Conservation (phyloP, 2,329 filamentous ascomycete genomes). For the Diaporthe velutina region DNA sequence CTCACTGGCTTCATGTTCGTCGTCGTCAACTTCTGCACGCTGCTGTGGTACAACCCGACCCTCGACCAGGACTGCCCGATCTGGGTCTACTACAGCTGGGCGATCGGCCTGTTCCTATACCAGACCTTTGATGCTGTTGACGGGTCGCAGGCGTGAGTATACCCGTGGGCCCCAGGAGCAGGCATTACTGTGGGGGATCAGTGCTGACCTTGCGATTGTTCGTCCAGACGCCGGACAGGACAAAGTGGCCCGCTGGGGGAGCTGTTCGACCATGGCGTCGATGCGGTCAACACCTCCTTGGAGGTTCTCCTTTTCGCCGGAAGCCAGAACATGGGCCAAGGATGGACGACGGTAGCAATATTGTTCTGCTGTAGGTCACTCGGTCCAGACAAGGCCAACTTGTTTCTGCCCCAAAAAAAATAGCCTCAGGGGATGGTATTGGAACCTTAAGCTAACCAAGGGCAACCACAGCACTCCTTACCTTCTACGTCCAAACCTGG, state of each 20-base stretch:
- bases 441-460: slow-evolving; percentile 4
- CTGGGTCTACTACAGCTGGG: slow-evolving; percentile 97
- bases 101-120: slow-evolving; percentile 90
- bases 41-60: slow-evolving; percentile 96
- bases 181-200: not conserved
- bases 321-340: slow-evolving; percentile 92
- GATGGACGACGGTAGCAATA: slow-evolving; percentile 86
- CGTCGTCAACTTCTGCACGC: slow-evolving; percentile 86
- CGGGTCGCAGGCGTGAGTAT: slow-evolving; percentile 86
- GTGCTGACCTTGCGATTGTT: slow-evolving; percentile 35
- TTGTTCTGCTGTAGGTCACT: slow-evolving; percentile 80
- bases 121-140: slow-evolving; percentile 99
- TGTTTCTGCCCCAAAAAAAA: slow-evolving; percentile 34
- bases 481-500: slow-evolving; percentile 99
- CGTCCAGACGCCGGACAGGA: slow-evolving; percentile 79
- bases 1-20: slow-evolving; percentile 92
- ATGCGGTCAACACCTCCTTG: slow-evolving; percentile 95
- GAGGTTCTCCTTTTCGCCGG: slow-evolving; percentile 93
- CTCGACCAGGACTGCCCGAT: slow-evolving; percentile 92
- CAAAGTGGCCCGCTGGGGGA: slow-evolving; percentile 96
- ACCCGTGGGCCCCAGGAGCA: not conserved
- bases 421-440: not conserved
- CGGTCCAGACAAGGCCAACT: not conserved
- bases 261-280: slow-evolving; percentile 97
- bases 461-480: slow-evolving; percentile 75